Base-by-base conservation (phyloP, 2,329 filamentous ascomycete genomes). In the Botrytis medusae region DNA sequence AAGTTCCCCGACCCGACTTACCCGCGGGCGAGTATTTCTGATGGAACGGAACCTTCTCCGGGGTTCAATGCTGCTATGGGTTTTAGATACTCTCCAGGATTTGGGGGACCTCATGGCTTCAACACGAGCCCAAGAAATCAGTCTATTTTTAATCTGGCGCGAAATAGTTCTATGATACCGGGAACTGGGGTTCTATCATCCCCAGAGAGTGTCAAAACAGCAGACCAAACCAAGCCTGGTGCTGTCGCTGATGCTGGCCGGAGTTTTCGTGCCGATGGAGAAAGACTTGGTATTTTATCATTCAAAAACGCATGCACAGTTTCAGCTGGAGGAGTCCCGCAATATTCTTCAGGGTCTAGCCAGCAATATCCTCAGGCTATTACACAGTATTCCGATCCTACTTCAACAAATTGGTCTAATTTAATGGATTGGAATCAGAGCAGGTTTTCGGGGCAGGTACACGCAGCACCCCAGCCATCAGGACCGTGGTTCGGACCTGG, bases 1-100 rank as follows among this genome's bases (percentile, higher is more conserved):
- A 63, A 20, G n/a, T 71, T 71, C 12, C 69, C 69, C 20, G 69
- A 71, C 42, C 57, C 69, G 34, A 71, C 69, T 64, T 71, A 64
- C 63, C 69, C 69, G 42, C 57, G 69, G 32, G 40, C 69, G 25
- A 71, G 57, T 32, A 63, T 62, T 40, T 73, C 71, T n/a, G 22
- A 5, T 57, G 37, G 32, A 14, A 61, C 65, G 5, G 57, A 63
- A 6, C 14, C 46, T 34, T 73, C 71, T 4, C 65, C 57, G 29
- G 42, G 65, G n/a, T 70, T 73, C 46, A 69, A 12, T 63, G 44
- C 68, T 12, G 63, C 71, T 1, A 46, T 69, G 71, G 63, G 71
- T 8, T 72, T 60, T 20, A 72, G 25, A 60, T 72, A 69, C 25
- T 72, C 71, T 37, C 71, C 71, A 25, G 71, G 71, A 12, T 72